These are phyloP conservation scores for Stellera chamaejasme DNA, from an alignment of 345 rosid species.

Conservation along the genomic window DNA sequence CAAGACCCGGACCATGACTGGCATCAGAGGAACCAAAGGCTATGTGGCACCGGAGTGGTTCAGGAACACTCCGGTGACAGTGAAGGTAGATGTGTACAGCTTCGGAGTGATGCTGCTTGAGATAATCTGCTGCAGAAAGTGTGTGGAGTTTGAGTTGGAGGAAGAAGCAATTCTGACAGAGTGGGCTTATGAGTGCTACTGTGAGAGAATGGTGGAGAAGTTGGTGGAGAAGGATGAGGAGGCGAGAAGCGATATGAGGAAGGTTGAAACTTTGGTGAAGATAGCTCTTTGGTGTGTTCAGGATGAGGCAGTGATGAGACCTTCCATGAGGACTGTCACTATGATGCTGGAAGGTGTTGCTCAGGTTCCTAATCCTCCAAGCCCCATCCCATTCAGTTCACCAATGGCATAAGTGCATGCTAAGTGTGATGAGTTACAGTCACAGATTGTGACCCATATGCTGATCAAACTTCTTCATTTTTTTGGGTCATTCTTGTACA, in stretches of 20 bases:
- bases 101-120: constrained; percentile 19
- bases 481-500: no score
- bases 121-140: constrained; percentile 17
- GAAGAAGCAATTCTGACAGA: constrained; percentile 11
- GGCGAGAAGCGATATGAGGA: constrained; percentile 9
- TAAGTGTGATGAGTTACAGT: no score
- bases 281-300: constrained; percentile 22
- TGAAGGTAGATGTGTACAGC: constrained; percentile 20
- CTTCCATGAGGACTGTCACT: constrained; percentile 12
- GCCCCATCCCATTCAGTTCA: constrained; percentile 11
- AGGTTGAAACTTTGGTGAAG: constrained; percentile 17
- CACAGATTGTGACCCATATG: no score
- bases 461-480: no score
- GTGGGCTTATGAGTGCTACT: constrained; percentile 17
- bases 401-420: no score
- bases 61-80: constrained; percentile 1
- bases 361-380: constrained; percentile 13
- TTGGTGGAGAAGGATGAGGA: constrained; percentile 14
- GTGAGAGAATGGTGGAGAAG: not conserved
- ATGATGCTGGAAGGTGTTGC: constrained; percentile 21
- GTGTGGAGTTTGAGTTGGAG: not conserved
- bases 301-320: constrained; percentile 18
- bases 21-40: constrained; percentile 29
- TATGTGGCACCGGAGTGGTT: constrained; percentile 41
- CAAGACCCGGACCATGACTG: constrained; percentile 29